Conservation (phyloP, 2,329 filamentous ascomycete species). For the Botryotinia globosa region DNA sequence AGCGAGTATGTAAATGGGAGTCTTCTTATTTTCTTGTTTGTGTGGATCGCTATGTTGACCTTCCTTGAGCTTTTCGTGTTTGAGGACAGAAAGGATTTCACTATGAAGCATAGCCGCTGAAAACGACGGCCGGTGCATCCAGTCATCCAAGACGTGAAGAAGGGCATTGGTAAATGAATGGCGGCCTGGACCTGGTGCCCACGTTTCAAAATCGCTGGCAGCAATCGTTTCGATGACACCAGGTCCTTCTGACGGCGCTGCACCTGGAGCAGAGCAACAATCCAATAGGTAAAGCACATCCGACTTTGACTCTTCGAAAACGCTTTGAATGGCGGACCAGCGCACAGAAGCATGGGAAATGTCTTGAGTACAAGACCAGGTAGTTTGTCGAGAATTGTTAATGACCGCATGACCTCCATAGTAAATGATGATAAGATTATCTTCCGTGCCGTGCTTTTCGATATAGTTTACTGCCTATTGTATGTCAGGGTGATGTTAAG, state of each 20-base stretch:
- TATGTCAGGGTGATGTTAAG: conserved; percentile 5
- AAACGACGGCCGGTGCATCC: conserved; percentile 26
- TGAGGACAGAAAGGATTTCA: conserved; percentile 26
- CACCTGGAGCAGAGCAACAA: conserved; percentile 28
- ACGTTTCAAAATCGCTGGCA: conserved; percentile 26
- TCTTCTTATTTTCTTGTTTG: conserved; percentile 18
- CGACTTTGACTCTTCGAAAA: conserved; percentile 28
- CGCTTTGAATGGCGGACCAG: conserved; percentile 29
- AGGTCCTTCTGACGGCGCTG: conserved; percentile 22
- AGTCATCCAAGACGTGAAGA: conserved; percentile 27
- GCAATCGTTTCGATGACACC: conserved; percentile 29
- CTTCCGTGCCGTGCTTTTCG: conserved; percentile 24
- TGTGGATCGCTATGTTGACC: not conserved
- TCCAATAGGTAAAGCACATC: conserved; percentile 28
- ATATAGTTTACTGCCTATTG: conserved; percentile 28
- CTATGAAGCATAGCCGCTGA: conserved; percentile 31
- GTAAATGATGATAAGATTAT: conserved; percentile 31
- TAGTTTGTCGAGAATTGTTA: conserved; percentile 26
- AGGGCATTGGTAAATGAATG: conserved; percentile 29
- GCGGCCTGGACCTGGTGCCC: conserved; percentile 22
- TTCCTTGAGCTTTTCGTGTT: conserved; percentile 7
- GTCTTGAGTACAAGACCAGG: conserved; percentile 24
- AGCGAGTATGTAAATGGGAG: conserved; percentile 23
- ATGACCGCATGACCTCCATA: conserved; percentile 32
- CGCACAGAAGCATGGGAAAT: conserved; percentile 24